Base-by-base conservation (phyloP, 2,329 filamentous ascomycete species). In the Penicillium sp. region DNA sequence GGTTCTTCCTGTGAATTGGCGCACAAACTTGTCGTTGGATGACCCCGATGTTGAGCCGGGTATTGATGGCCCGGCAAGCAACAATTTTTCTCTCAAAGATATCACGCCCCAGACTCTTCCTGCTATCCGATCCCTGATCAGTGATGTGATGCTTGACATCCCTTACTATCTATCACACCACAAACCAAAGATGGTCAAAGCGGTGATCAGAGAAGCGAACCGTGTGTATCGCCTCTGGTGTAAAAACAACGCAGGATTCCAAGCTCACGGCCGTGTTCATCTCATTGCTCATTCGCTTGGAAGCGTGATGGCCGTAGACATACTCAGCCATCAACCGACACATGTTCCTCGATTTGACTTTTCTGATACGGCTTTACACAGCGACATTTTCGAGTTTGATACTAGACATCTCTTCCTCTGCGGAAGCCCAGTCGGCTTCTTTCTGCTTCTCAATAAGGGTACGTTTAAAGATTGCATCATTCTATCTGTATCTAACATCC, bases 91-190 rank as follows among this genome's bases (percentile, higher is more conserved):
- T 0, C 79, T 99, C 14, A 89, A 92, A 64, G 92, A 97, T 64
- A 97, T 99, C 62, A 96, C 96, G 5, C 92, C 91, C 1, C 84
- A 87, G 40, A 94, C 90, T 0, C 90, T 99, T 30, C 92, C 93
- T 0, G 91, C 90, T 0, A 88, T 99, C n/a, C 87, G 94, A 43
- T 90, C 89, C 68, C 86, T 99, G 69, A 95, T 99, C 58, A 95
- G 90, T 40, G 94, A 99, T 71, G 91, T 99, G 65, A 97, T 99
- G 91, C 88, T 97, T 47, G 94, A 99, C 70, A 93, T 99, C 47
- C 94, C 94, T 0, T 97, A 96, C 70, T 99, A 97, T 75, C 87
- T 99, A 76, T 97, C 93, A 0, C 89, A 95, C 56, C 93, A 97
- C 75, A 96, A 97, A 67, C 84, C 88, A 4, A 96, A 91, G 73